These are phyloP conservation scores for Dianthus caryophyllus DNA, from an alignment of 148 eudicot genomes.

Conservation along the genomic window DNA sequence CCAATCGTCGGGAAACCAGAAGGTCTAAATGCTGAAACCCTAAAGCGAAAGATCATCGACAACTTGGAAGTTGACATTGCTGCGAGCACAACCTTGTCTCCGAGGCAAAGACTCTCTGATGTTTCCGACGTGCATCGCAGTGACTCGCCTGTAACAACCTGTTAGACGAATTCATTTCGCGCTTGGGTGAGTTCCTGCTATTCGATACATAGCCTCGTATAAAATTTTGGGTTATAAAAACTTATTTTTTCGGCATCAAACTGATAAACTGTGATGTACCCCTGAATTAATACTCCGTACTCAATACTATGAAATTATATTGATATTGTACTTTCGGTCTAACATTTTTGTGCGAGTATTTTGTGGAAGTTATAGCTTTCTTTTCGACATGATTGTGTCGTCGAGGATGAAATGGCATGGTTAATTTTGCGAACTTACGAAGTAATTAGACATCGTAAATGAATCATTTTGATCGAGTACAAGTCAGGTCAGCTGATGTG, in stretches of 20 bases:
- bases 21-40: conserved; percentile 23
- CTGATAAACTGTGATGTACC: not conserved
- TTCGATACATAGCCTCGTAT: not conserved
- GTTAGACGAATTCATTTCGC: conserved; percentile 23
- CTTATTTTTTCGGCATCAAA: not conserved
- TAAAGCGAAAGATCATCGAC: conserved; percentile 61
- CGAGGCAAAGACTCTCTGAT: conserved; percentile 72
- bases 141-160: conserved; percentile 52
- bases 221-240: not conserved
- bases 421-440: no score
- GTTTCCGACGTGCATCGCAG: conserved; percentile 69
- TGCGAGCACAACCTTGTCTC: conserved; percentile 52
- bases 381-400: not conserved
- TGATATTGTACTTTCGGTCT: not conserved
- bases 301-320: not conserved
- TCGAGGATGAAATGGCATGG: no score
- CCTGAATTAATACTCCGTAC: not conserved
- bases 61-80: conserved; percentile 66
- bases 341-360: not conserved
- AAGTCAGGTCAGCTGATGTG: no score
- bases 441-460: no score
- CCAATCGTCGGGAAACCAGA: conserved; percentile 35
- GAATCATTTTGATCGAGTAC: no score
- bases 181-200: conserved; percentile 10
- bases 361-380: not conserved